Base-by-base conservation (phyloP, 768 basidiomycete species). In the Trametes gibbosa region DNA sequence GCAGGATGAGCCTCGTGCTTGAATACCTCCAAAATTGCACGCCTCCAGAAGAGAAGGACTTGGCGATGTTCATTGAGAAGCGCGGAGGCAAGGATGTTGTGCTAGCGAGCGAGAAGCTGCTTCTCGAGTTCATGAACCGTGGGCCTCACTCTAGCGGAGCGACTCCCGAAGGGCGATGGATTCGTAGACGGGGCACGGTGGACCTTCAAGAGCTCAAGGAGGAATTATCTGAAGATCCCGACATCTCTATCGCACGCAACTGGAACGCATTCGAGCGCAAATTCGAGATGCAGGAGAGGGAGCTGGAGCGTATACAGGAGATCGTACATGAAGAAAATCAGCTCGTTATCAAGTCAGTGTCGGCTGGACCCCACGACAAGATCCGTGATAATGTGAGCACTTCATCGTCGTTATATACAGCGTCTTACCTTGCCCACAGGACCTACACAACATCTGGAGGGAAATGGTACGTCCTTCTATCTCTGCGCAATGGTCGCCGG, bases 361-460 rank as follows among this genome's bases (percentile, higher is more conserved):
- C 72, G 0, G 70, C 77, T 5, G 81, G 80, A 0, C 74, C 79
- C 14, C 80, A 82, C 55, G 79, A 80, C 50, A 69, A 72, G 37
- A 78, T 82, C 19, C 63, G 66, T 1, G 76, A 84, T 61, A 66
- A 69, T 24, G 73, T 73, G 50, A 65, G 73, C 61, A 35, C 27
- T 32, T 21, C 12, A 3, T 25, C 51, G 0, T 13, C 9, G 8
- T 29, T 4, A 13, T 8, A 39, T 39, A 17, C 13, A 39, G 37
- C 10, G 13, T 17, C 10, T 14, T 39, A 17, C 6, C 37, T 8
- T 39, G 13, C 16, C 13, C 37, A 17, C 52, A 82, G 81, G 79
- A 83, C 60, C 65, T 83, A 27, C 75, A 73, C 57, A 70, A 66
- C 13, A 70, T 83, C 1, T 83, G 82, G 82, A 79, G 77, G 65